Conservation (phyloP, 495 filamentous ascomycete genomes). For the Recurvomyces mirabilis region DNA sequence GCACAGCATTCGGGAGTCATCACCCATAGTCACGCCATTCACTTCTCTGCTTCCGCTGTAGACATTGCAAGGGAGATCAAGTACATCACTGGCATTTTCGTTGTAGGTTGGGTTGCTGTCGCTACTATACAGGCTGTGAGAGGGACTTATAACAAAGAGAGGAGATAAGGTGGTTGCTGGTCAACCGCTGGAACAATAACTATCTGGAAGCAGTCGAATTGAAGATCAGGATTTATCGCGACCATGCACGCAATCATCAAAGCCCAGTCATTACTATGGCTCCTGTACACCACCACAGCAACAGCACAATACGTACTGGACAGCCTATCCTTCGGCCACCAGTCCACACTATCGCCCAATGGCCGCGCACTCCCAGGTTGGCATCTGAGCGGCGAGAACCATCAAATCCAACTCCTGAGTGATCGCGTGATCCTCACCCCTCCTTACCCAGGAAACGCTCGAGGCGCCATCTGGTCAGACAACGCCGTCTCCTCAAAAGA, state of each 20-base stretch:
- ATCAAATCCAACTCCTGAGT: slow-evolving; percentile 64
- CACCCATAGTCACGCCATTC: slow-evolving; percentile 15
- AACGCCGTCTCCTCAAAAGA: slow-evolving; percentile 25
- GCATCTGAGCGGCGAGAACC: slow-evolving; percentile 57
- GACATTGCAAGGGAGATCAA: slow-evolving; percentile 28
- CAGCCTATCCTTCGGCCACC: slow-evolving; percentile 67
- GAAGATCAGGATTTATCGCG: not conserved
- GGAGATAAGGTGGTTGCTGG: slow-evolving; percentile 3
- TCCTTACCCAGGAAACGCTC: slow-evolving; percentile 70
- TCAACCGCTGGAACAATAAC: not conserved
- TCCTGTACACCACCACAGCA: slow-evolving; percentile 34
- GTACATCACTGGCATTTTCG: slow-evolving; percentile 26
- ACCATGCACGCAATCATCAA: not conserved
- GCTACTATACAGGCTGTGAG: slow-evolving; percentile 4
- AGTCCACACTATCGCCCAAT: slow-evolving; percentile 48
- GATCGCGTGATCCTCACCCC: slow-evolving; percentile 90
- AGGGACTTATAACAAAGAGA: not conserved
- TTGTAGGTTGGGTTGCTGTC: slow-evolving; percentile 19
- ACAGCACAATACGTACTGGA: slow-evolving; percentile 52
- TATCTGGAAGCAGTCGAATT: not conserved
- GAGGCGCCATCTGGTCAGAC: slow-evolving; percentile 74
- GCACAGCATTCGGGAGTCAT: slow-evolving; percentile 17
- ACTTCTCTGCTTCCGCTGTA: slow-evolving; percentile 16
- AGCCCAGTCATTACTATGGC: not conserved
- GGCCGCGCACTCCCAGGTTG: slow-evolving; percentile 50